Evolutionary conservation across 441 rosid genomes (phyloP).

Genomic region (Viola pubescens): DNA sequence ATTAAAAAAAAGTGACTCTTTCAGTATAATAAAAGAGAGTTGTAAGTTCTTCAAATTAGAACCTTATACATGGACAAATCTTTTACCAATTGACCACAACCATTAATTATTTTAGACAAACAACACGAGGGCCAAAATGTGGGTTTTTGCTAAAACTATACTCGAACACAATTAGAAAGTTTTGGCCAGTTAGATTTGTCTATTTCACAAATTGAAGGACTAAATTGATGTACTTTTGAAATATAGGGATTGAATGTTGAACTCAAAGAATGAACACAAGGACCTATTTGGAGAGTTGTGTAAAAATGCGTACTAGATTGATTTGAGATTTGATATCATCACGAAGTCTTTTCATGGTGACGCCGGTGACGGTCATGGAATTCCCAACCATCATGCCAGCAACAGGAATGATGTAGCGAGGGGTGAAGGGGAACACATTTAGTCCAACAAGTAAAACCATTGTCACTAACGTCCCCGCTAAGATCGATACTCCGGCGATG

Average conservation of each 20-base stretch:
- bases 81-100: too few species aligned
- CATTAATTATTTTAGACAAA: too few species aligned
- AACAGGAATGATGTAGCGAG: constrained; percentile 73
- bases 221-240: background rate
- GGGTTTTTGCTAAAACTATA: too few species aligned
- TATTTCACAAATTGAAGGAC: background rate
- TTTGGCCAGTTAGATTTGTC: too few species aligned
- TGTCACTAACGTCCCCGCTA: constrained; percentile 60
- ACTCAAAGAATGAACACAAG: background rate
- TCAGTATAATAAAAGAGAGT: background rate
- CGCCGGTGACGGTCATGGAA: constrained; percentile 81
- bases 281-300: too few species aligned
- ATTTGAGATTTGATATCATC: constrained; percentile 73
- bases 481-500: constrained; percentile 70
- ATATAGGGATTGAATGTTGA: background rate
- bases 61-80: background rate
- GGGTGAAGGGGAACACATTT: constrained; percentile 83
- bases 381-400: constrained; percentile 97
- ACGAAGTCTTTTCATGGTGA: constrained; percentile 78
- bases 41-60: background rate
- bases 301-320: constrained; percentile 35
- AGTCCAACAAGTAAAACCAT: constrained; percentile 60
- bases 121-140: too few species aligned
- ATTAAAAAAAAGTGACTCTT: too few species aligned
- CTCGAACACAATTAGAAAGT: too few species aligned